Percentiles rank a stretch among this genome's conserved stretches.
These are phyloP conservation scores for Blastobotrys illinoisensis DNA, from an alignment of 1,139 yeast genomes.

Conservation along the genomic window DNA sequence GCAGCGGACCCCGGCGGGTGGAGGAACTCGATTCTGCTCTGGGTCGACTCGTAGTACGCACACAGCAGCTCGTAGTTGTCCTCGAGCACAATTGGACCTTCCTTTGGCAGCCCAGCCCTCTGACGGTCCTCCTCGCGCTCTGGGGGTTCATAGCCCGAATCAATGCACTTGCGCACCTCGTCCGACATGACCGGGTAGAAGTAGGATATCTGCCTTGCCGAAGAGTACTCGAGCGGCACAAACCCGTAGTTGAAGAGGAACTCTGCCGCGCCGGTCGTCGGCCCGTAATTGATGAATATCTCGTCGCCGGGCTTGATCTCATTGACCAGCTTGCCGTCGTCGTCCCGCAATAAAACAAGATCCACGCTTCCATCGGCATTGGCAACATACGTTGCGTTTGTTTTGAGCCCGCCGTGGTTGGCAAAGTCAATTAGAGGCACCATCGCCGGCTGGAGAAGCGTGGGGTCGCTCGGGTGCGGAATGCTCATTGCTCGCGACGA, in stretches of 20 bases:
- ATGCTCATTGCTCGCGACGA: conserved; percentile 28
- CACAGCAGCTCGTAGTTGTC: conserved; percentile 17
- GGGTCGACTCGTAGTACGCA: conserved; percentile 17
- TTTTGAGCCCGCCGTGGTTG: conserved; percentile 28
- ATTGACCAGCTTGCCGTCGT: not conserved
- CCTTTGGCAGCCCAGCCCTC: conserved; percentile 6
- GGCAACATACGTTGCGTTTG: conserved; percentile 29
- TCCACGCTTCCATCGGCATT: conserved; percentile 24
- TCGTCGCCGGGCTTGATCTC: conserved; percentile 22
- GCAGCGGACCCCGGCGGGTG: conserved; percentile 3
- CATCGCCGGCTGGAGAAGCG: conserved; percentile 19
- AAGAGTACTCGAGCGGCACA: conserved; percentile 25
- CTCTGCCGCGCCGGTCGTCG: conserved; percentile 33
- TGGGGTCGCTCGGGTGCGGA: conserved; percentile 16
- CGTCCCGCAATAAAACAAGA: conserved; percentile 14
- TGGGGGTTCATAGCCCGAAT: conserved; percentile 16
- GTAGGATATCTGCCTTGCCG: conserved; percentile 17
- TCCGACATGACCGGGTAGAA: conserved; percentile 22
- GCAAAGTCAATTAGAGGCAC: conserved; percentile 37
- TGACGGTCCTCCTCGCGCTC: conserved; percentile 9
- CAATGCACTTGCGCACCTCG: conserved; percentile 19
- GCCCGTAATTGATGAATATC: conserved; percentile 36
- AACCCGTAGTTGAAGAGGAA: conserved; percentile 39
- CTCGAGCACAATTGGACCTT: conserved; percentile 16
- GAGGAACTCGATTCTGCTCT: conserved; percentile 5